Conservation (phyloP, 2,329 filamentous ascomycete species). For the Aspergillus proliferans region DNA sequence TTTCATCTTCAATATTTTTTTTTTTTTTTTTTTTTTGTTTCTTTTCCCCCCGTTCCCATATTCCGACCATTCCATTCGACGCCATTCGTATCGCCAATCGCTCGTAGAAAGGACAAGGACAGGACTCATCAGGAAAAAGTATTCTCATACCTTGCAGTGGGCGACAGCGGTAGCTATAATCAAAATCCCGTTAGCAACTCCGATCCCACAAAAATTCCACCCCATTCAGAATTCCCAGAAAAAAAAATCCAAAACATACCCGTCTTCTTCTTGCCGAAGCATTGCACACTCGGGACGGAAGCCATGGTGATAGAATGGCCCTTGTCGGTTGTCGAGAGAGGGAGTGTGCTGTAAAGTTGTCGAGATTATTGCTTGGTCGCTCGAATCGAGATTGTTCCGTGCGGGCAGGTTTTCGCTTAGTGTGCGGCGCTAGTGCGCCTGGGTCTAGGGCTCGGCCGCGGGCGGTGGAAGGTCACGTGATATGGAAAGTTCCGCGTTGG, state of each 20-base stretch:
- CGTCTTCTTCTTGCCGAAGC: conserved; percentile 99
- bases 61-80: conserved; percentile 3
- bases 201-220: conserved; percentile 4
- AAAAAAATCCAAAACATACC: conserved; percentile 31
- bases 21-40: conserved; percentile 1
- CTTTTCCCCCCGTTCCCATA: conserved; percentile 4
- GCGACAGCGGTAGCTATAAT: conserved; percentile 72
- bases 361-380: not conserved
- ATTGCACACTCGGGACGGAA: conserved; percentile 78
- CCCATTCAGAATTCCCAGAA: conserved; percentile 6
- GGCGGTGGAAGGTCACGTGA: conserved; percentile 25
- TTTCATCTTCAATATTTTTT: conserved; percentile 6
- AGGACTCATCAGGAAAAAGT: conserved; percentile 3
- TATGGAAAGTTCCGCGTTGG: conserved; percentile 5
- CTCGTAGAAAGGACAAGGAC: not conserved
- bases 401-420: conserved; percentile 39
- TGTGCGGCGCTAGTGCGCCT: conserved; percentile 20
- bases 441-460: conserved; percentile 20
- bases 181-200: conserved; percentile 14
- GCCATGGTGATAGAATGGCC: conserved; percentile 58
- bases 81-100: not conserved
- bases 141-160: conserved; percentile 73
- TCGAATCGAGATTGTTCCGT: conserved; percentile 30
- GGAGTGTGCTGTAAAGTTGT: conserved; percentile 22
- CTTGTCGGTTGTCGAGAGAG: conserved; percentile 34